Base-by-base conservation (phyloP, 495 filamentous ascomycete species). In the Tetracladium marchalianum region DNA sequence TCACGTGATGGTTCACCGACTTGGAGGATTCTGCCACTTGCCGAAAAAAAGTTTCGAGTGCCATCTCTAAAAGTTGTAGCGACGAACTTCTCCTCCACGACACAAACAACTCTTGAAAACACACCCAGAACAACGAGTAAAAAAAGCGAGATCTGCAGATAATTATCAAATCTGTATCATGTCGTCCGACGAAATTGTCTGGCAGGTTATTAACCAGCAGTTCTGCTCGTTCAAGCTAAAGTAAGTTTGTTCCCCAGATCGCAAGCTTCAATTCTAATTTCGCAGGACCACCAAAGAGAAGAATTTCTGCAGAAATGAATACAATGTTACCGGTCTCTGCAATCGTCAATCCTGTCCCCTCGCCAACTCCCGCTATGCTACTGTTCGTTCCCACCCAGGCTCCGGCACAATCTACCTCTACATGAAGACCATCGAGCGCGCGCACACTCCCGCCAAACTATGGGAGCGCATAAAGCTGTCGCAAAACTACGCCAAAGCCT, bases 141-240 rank as follows among this genome's bases (percentile, higher is more conserved):
- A 27, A 27, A 3, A 27, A 27, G 3, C 22, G 22, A 27, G 7
- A 27, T 27, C 7, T 27, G 22, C 22, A 27, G 22, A 7, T 7
- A 27, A 27, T 27, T 7, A 7, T 27, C 22, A 7, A 3, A 27
- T 27, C 22, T 41, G 11, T 33, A 44, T 19, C 17, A 86, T 81
- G 75, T 78, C 84, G 55, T 94, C 87, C 38, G 92, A 98, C 74
- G 92, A 97, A 65, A 93, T 98, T 53, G 87, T 98, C 56, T 98
- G 92, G 92, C 83, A 90, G 58, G 80, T 93, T 45, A 94, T 95
- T 46, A 87, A 88, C 63, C 81, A 96, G 66, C 87, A 95, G 65
- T 95, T 96, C 62, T 98, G 92, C 67, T 81, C 86, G 39, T 97
- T 89, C 70, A 97, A 96, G 57, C 72, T 97, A 50, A 97, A 97